Evolutionary conservation across 1,284 basidiomycete genomes (phyloP), one percentile per base, ranked within the genome.

Genomic region (Volvariella volvacea): DNA sequence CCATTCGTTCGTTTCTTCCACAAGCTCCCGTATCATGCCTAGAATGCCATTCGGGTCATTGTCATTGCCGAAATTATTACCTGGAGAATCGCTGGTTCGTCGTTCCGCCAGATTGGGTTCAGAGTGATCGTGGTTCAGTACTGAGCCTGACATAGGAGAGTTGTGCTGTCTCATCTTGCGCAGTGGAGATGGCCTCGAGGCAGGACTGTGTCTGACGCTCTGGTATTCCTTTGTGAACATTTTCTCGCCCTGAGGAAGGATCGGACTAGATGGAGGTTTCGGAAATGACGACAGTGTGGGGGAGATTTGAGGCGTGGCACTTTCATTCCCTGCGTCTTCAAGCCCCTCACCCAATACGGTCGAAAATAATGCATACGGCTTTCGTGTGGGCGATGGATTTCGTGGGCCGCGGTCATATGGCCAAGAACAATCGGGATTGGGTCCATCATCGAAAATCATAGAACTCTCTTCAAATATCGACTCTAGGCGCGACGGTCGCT

Each of bases 1-100:
- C 73, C 73, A 75, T 33, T 64, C 64, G 41, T 60, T 70, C 10
- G 71, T 68, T 50, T 72, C 71, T 37, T 71, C 65, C 2, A 69
- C 67, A 22, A 75, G 60, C 49, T 74, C 70, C 15, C 64, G 62
- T 25, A 75, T 68, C 12, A 75, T 62, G 6, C 58, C 63, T 16
- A 70, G 54, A 22, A 72, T 51, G 22, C 59, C 53, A 38, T 63
- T 59, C 8, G 61, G 47, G 17, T 62, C 58, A 22, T 62, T 51
- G 12, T 55, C 49, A 31, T 50, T 44, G 19, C 34, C 19, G 12
- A n/a, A 32, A 14, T 9, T 42, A 8, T 22, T 19, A 34, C 38
- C 45, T 15, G 41, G 31, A 28, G 28, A 31, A 12, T 14, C 19
- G 15, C 10, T 34, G 19, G 34, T 15, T 6, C 22, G 39, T 15